Percentiles rank a stretch among this genome's conserved stretches.
phyloP scores from a whole-genome alignment of 179 eudicot species.

The Beta macrorhiza region DNA sequence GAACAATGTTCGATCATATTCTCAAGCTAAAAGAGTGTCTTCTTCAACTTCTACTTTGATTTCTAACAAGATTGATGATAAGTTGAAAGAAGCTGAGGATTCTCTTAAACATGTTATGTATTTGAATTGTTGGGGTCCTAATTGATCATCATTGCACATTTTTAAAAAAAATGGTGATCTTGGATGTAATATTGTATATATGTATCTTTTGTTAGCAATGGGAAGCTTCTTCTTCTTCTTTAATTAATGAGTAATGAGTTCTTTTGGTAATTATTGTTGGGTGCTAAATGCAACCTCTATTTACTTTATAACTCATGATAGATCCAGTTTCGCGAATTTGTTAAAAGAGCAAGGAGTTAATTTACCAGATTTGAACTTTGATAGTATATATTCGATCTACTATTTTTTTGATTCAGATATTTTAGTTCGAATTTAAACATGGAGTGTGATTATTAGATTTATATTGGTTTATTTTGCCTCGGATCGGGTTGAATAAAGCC shows the following conservation, averaged over 20 bases:
- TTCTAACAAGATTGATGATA: constrained; percentile 11
- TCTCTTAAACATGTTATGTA: constrained; percentile 29
- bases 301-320: no score
- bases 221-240: background rate
- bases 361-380: no score
- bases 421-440: no score
- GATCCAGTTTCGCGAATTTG: no score
- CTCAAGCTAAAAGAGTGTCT: constrained; percentile 8
- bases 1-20: constrained; percentile 15
- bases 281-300: no score
- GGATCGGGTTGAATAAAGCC: no score
- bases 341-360: no score
- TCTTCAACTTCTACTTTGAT: background rate
- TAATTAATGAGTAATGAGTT: no score
- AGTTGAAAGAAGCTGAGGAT: constrained; percentile 16
- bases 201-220: background rate
- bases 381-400: no score
- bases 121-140: constrained; percentile 29
- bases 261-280: background rate
- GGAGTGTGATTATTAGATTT: no score
- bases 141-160: background rate
- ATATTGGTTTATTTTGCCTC: no score
- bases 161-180: background rate
- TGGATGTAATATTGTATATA: background rate
- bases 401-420: no score